Base-by-base conservation (phyloP, 2,329 filamentous ascomycete species). In the Monosporascus ibericus region DNA sequence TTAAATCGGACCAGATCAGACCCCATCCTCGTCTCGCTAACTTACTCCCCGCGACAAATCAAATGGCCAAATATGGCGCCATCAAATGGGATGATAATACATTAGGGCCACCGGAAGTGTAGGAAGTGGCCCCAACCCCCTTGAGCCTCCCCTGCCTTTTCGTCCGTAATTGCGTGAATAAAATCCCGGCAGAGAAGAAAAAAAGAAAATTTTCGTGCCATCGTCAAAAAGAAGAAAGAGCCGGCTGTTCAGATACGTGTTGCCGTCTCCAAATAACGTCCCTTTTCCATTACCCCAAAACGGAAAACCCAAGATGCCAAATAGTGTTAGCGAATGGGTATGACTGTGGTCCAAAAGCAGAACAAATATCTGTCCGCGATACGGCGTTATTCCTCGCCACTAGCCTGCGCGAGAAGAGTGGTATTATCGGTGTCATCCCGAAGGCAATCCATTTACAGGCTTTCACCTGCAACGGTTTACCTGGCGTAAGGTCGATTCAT, bases 401-500 rank as follows among this genome's bases (percentile, higher is more conserved):
- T 5, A 34, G 11, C 30, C 30, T 9, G 30, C 11, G 11, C 30
- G 30, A 34, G 9, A 14, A 34, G 9, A 34, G 30, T 14, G 30
- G 30, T 34, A 34, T 34, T 34, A 3, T 2, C 30, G 9, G 5
- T 14, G 30, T 5, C 30, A 34, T 34, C 5, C 30, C 11, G 30
- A 34, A 14, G 40, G 30, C 17, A 24, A 30, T 15, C 9, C 15
- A 47, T 15, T 11, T 5, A 11, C 30, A 14, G 30, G 30, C 30
- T 34, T 14, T 34, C 30, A 14, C 30, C 30, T 14, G 30, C 11
- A 34, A 34, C 5, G 30, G 11, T 34, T 70, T 63, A 89, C 70
- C 88, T 78, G 18, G 89, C 86, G 71, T 97, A 97, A 17, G 94
- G 94, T 63, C 88, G 86, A 67, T 99, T 99, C 90, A 99, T 95